Percentiles rank a stretch among this genome's conserved stretches.
Evolutionary conservation across 2,329 filamentous ascomycete species (phyloP).

Genomic region (Colletotrichum lini): DNA sequence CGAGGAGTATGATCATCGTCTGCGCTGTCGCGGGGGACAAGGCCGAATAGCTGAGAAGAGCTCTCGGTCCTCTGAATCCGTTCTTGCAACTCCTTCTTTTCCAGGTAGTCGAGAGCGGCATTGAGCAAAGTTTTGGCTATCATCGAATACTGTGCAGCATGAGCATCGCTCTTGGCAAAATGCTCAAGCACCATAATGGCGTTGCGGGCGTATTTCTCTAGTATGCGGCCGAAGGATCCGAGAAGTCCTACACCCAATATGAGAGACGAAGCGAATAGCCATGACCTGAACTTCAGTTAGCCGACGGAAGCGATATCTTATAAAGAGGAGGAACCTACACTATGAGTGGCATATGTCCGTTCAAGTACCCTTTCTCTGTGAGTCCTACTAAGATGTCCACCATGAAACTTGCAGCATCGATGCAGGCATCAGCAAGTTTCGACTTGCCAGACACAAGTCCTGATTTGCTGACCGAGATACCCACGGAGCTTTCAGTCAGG

Average conservation of each 20-base stretch:
- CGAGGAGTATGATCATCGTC: conserved; percentile 27
- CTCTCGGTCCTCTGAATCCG: conserved; percentile 63
- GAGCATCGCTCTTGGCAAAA: conserved; percentile 64
- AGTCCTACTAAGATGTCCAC: conserved; percentile 63
- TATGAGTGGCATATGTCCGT: conserved; percentile 63
- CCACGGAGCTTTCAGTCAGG: conserved; percentile 53
- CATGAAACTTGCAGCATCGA: conserved; percentile 69
- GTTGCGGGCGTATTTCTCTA: conserved; percentile 65
- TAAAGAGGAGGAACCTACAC: conserved; percentile 57
- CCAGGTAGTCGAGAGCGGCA: conserved; percentile 62
- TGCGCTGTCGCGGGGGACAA: conserved; percentile 55
- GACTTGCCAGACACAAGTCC: conserved; percentile 59
- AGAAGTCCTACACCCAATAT: conserved; percentile 67
- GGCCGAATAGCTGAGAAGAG: conserved; percentile 66
- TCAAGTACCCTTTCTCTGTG: conserved; percentile 58
- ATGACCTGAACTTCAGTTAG: conserved; percentile 55
- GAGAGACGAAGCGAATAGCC: conserved; percentile 68
- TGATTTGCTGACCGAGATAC: neutral
- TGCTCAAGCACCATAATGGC: conserved; percentile 64
- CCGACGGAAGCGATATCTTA: no score
- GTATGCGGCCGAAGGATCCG: conserved; percentile 65
- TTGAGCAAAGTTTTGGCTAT: conserved; percentile 66
- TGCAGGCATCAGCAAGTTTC: conserved; percentile 68
- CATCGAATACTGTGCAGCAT: conserved; percentile 67
- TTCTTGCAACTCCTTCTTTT: conserved; percentile 63